Conservation (phyloP, 1,284 basidiomycete species). For the Takashimella tepidaria region DNA sequence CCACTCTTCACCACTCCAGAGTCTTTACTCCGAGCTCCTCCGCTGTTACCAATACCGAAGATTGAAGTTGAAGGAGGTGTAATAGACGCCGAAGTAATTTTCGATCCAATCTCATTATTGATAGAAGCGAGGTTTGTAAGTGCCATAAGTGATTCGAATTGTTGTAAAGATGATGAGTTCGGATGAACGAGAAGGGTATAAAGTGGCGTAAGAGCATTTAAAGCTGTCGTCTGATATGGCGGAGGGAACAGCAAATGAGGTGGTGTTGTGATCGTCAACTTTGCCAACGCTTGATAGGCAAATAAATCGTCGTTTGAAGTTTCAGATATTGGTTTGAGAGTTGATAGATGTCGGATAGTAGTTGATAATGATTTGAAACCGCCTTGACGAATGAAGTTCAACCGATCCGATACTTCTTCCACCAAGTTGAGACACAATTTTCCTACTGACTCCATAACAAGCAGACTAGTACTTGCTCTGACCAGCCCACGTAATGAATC, state of each 20-base stretch:
- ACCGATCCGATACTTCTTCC: constrained; percentile 70
- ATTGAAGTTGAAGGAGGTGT: constrained; percentile 16
- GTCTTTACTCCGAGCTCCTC: too few species aligned
- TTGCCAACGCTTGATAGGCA: constrained; percentile 82
- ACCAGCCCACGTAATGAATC: constrained; percentile 60
- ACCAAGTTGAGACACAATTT: constrained; percentile 66
- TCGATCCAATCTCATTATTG: constrained; percentile 58
- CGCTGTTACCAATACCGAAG: constrained; percentile 5
- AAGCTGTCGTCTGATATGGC: constrained; percentile 61
- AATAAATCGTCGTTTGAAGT: constrained; percentile 53
- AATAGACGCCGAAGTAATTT: constrained; percentile 49
- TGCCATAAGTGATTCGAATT: constrained; percentile 90
- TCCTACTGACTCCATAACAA: constrained; percentile 43
- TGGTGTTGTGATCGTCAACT: constrained; percentile 84
- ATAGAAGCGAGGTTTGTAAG: constrained; percentile 91
- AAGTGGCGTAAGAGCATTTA: constrained; percentile 74
- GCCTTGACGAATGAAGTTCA: constrained; percentile 74
- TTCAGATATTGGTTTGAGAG: constrained; percentile 4
- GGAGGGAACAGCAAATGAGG: constrained; percentile 81
- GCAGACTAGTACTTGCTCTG: constrained; percentile 48
- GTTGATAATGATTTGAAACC: constrained; percentile 66
- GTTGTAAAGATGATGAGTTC: constrained; percentile 67
- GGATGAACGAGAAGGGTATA: constrained; percentile 64
- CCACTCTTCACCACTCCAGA: too few species aligned
- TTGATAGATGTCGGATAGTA: constrained; percentile 51